phyloP scores from a whole-genome alignment of 306 rosid species.

The Dalbergia oliveri region DNA sequence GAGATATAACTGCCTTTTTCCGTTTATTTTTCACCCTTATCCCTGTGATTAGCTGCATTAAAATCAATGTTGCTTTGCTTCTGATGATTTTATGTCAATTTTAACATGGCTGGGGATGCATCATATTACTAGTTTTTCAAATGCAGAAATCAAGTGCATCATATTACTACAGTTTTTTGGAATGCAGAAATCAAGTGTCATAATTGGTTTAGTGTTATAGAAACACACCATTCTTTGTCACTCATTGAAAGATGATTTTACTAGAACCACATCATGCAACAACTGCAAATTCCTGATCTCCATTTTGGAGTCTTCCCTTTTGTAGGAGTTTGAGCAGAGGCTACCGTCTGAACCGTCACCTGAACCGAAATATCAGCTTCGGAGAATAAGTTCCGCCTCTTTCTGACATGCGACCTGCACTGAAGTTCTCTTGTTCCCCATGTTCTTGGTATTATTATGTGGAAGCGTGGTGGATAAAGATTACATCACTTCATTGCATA shows the following conservation, averaged over 20 bases:
- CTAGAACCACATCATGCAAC: constrained; percentile 19
- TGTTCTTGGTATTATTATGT: constrained; percentile 26
- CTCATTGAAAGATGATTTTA: constrained; percentile 9
- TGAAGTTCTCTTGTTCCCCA: constrained; percentile 30
- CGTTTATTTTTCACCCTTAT: background rate
- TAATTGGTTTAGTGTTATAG: background rate
- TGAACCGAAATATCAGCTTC: constrained; percentile 70
- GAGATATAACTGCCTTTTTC: background rate
- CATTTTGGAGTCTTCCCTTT: constrained; percentile 23
- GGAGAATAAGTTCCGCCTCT: constrained; percentile 71
- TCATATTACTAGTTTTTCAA: background rate
- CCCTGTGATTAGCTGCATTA: constrained; percentile 16
- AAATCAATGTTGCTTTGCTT: background rate
- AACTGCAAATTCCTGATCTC: constrained; percentile 11
- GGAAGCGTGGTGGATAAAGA: constrained; percentile 27
- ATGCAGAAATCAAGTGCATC: constrained; percentile 4
- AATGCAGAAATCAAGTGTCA: constrained; percentile 7
- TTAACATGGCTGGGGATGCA: background rate
- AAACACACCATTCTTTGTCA: background rate
- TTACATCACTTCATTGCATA: constrained; percentile 36
- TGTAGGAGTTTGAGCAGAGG: constrained; percentile 65
- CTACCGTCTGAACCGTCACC: constrained; percentile 40
- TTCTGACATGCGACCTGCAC: constrained; percentile 54
- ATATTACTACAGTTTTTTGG: no score
- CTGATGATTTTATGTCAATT: constrained; percentile 9